Percentiles rank a stretch among this genome's conserved stretches.
These are phyloP conservation scores for Metschnikowia vanudenii DNA, from an alignment of 805 yeast genomes.

Conservation along the genomic window DNA sequence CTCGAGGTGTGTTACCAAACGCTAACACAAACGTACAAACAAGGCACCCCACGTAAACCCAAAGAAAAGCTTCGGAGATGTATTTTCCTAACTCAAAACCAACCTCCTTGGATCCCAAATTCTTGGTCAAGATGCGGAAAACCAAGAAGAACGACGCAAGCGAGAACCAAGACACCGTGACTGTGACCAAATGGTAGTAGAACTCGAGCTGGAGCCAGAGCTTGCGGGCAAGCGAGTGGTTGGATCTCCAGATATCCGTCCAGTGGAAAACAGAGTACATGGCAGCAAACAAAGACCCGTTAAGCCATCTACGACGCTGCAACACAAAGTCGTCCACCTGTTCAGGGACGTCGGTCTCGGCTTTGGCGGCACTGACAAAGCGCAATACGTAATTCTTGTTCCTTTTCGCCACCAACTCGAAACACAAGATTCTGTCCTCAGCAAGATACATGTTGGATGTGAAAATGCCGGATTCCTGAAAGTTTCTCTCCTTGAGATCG, in stretches of 20 bases:
- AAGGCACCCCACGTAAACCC: slow-evolving; percentile 80
- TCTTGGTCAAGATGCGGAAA: slow-evolving; percentile 79
- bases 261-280: slow-evolving; percentile 83
- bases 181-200: slow-evolving; percentile 75
- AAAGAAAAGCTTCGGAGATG: slow-evolving; percentile 72
- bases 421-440: slow-evolving; percentile 92
- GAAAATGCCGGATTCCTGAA: slow-evolving; percentile 63
- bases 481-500: slow-evolving; percentile 34
- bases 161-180: slow-evolving; percentile 88
- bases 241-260: slow-evolving; percentile 83
- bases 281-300: slow-evolving; percentile 97
- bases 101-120: slow-evolving; percentile 63
- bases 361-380: slow-evolving; percentile 88
- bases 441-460: slow-evolving; percentile 96
- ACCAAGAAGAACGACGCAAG: slow-evolving; percentile 89
- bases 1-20: slow-evolving; percentile 92
- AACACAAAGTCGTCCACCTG: slow-evolving; percentile 89
- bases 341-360: slow-evolving; percentile 97
- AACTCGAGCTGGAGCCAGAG: slow-evolving; percentile 83
- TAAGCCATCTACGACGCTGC: slow-evolving; percentile 97
- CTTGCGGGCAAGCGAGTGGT: slow-evolving; percentile 80
- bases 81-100: slow-evolving; percentile 72
- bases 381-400: slow-evolving; percentile 85
- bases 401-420: slow-evolving; percentile 90
- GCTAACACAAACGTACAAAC: slow-evolving; percentile 85